These are phyloP conservation scores for Pyricularia grisea DNA, from an alignment of 2,329 filamentous ascomycete species.

Conservation along the genomic window DNA sequence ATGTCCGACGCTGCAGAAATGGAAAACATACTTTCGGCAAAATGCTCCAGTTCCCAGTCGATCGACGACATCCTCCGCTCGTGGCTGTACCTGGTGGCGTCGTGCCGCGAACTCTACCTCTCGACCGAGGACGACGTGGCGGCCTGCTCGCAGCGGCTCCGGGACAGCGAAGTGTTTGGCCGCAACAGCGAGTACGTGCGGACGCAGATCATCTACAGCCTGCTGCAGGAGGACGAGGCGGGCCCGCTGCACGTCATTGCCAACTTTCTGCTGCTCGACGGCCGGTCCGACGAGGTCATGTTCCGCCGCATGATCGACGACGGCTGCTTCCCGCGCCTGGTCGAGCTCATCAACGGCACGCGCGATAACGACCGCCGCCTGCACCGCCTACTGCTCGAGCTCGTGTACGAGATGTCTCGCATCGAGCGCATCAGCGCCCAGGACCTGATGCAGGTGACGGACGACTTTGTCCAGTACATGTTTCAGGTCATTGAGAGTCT, in stretches of 20 bases:
- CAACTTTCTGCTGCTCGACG: constrained; percentile 80
- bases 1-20: constrained; percentile 28
- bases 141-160: constrained; percentile 68
- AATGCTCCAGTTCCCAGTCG: constrained; percentile 37
- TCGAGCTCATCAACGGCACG: constrained; percentile 67
- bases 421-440: constrained; percentile 72
- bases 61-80: constrained; percentile 80
- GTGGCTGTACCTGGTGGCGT: constrained; percentile 72
- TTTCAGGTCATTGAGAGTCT: constrained; percentile 82
- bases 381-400: constrained; percentile 72
- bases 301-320: constrained; percentile 85
- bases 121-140: constrained; percentile 70
- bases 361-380: constrained; percentile 59
- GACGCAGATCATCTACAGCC: constrained; percentile 82
- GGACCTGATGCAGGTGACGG: constrained; percentile 68
- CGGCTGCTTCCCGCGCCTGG: constrained; percentile 70
- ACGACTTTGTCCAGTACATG: constrained; percentile 74
- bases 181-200: constrained; percentile 78
- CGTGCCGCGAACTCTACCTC: constrained; percentile 66
- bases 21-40: constrained; percentile 31
- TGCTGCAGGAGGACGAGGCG: constrained; percentile 81
- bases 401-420: constrained; percentile 94
- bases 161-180: constrained; percentile 66
- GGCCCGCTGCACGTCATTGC: constrained; percentile 73
- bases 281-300: constrained; percentile 63